Conservation (phyloP, 495 filamentous ascomycete species). For the Penicillium malachiteum region DNA sequence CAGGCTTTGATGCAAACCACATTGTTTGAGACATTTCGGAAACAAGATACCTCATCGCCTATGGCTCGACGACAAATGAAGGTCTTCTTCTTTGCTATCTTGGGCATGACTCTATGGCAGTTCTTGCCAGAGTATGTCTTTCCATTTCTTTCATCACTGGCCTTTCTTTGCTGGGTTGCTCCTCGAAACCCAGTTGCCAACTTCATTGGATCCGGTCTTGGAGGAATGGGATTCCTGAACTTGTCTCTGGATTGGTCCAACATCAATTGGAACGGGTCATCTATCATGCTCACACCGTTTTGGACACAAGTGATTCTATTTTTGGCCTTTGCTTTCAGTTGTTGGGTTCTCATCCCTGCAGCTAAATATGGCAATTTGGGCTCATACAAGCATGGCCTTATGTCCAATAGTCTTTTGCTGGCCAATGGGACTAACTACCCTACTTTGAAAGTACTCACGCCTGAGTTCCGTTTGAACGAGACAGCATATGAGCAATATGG, state of each 20-base stretch:
- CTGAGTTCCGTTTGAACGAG: slow-evolving; percentile 49
- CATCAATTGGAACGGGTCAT: slow-evolving; percentile 49
- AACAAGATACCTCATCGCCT: slow-evolving; percentile 47
- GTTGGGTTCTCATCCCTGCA: slow-evolving; percentile 55
- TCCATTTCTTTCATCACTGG: slow-evolving; percentile 55
- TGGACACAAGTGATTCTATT: slow-evolving; percentile 57
- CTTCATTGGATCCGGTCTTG: slow-evolving; percentile 56
- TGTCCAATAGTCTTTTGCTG: slow-evolving; percentile 54
- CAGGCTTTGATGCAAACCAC: slow-evolving; percentile 53
- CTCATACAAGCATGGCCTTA: slow-evolving; percentile 49
- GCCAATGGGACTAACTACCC: slow-evolving; percentile 53
- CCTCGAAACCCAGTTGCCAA: slow-evolving; percentile 55
- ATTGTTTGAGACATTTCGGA: slow-evolving; percentile 55
- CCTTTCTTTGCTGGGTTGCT: slow-evolving; percentile 62
- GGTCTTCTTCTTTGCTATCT: slow-evolving; percentile 52
- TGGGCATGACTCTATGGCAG: slow-evolving; percentile 55
- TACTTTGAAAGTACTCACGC: slow-evolving; percentile 43
- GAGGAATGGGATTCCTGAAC: slow-evolving; percentile 60
- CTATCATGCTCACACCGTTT: slow-evolving; percentile 53
- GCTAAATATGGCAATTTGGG: slow-evolving; percentile 55
- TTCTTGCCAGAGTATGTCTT: slow-evolving; percentile 60
- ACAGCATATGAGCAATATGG: slow-evolving; percentile 53
- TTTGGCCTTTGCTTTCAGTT: slow-evolving; percentile 50
- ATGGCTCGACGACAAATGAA: slow-evolving; percentile 52
- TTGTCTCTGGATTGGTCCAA: slow-evolving; percentile 58